These are phyloP conservation scores for Brassica incana DNA, from an alignment of 345 rosid species.

Conservation along the genomic window DNA sequence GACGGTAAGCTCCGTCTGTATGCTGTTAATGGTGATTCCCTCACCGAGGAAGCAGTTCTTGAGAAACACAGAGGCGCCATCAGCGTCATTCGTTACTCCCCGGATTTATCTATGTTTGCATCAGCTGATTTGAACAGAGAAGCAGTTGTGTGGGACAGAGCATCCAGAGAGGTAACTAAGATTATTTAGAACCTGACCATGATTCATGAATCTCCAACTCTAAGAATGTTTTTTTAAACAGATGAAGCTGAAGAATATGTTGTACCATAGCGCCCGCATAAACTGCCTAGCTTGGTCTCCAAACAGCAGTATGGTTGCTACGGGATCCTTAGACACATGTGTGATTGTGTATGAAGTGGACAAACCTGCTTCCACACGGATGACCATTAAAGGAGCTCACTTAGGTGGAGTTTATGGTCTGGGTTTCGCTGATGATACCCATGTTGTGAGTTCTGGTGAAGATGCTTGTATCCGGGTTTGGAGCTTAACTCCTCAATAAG, in stretches of 20 bases:
- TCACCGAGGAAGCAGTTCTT: slow-evolving; percentile 72
- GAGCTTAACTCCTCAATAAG: slow-evolving; percentile 38
- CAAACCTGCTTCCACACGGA: slow-evolving; percentile 69
- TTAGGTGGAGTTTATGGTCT: slow-evolving; percentile 89
- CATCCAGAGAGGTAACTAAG: slow-evolving; percentile 69
- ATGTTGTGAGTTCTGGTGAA: slow-evolving; percentile 84
- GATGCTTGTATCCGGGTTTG: slow-evolving; percentile 88
- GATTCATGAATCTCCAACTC: neutral
- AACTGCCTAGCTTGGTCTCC: slow-evolving; percentile 66
- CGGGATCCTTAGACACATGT: slow-evolving; percentile 85
- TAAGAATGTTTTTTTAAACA: slow-evolving; percentile 15
- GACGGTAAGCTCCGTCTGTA: slow-evolving; percentile 83
- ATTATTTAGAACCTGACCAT: neutral
- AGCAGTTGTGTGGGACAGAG: slow-evolving; percentile 44
- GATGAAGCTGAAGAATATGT: neutral
- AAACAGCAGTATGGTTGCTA: slow-evolving; percentile 66
- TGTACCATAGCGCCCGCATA: neutral
- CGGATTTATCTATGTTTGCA: slow-evolving; percentile 90
- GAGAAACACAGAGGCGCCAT: slow-evolving; percentile 93
- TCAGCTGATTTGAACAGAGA: slow-evolving; percentile 89
- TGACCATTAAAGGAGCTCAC: slow-evolving; percentile 82
- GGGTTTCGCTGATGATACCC: slow-evolving; percentile 62
- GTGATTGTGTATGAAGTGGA: slow-evolving; percentile 75
- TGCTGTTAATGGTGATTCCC: slow-evolving; percentile 65
- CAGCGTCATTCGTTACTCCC: slow-evolving; percentile 79